Base-by-base conservation (phyloP, 2,329 filamentous ascomycete genomes). In the Neoarthrinium moseri region DNA sequence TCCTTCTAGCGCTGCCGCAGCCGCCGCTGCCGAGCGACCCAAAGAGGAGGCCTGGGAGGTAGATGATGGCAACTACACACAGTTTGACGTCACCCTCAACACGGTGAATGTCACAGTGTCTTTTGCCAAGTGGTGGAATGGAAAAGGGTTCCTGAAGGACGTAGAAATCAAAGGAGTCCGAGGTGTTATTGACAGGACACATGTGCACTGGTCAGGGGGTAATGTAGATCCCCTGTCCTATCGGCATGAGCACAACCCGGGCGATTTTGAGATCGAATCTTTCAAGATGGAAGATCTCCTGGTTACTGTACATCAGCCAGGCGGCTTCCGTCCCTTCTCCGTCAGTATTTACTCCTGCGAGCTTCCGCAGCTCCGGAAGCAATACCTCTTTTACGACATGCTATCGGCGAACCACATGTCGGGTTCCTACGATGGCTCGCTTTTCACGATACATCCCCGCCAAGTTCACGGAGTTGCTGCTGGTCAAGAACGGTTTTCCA, bases 81-180 rank as follows among this genome's bases (percentile, higher is more conserved):
- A 99, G 56, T 99, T 96, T 57, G 94, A 99, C 60, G 75, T 99
- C 13, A 96, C 91, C 0, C 89, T 99, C 48, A 89, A 94, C 51
- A 95, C 89, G 1, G 89, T 99, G 51, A 96, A 99, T 60, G 92
- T 99, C 33, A 97, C 92, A 0, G 67, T 99, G 21, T 99, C 94
- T 0, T 97, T 99, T 57, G 78, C 91, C n/a, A 97, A 96, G 63
- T 99, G 94, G 94, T 95, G 95, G 82, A 97, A 96, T 57, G 92
- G 94, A 18, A 96, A 92, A 65, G 94, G 94, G 0, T 77, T 95
- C 5, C 73, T 99, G 7, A 86, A 89, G 56, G 89, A 97, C 62
- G 94, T 99, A 33, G 91, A 96, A 61, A 86, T 99, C 43, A 94
- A 91, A 61, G 94, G 94, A 4, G 88, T 99, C 23, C 82, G 94